Percentiles rank a stretch among this genome's conserved stretches.
Evolutionary conservation across 2,329 filamentous ascomycete genomes (phyloP).

Genomic region (Setomelanomma holmii): DNA sequence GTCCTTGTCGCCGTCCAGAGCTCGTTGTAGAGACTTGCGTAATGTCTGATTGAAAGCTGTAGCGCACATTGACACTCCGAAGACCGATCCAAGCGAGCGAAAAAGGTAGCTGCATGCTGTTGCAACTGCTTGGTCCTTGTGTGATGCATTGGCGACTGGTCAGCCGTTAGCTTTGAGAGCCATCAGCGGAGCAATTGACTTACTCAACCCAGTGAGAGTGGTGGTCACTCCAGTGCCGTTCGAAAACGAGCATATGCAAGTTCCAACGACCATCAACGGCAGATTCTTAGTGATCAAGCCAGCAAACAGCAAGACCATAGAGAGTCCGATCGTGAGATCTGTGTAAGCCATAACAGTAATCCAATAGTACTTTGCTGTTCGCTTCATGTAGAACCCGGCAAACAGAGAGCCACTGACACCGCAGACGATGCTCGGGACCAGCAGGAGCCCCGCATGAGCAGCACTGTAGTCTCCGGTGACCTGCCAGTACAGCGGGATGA

Average conservation of each 20-base stretch:
- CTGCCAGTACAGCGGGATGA: constrained; percentile 80
- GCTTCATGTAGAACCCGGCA: constrained; percentile 71
- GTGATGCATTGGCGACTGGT: constrained; percentile 70
- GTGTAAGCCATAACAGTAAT: constrained; percentile 67
- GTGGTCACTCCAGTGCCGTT: constrained; percentile 72
- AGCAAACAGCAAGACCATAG: constrained; percentile 64
- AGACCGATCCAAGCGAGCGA: constrained; percentile 71
- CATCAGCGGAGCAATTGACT: constrained; percentile 25
- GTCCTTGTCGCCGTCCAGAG: constrained; percentile 64
- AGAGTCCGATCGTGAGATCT: constrained; percentile 61
- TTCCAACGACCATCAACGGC: constrained; percentile 62
- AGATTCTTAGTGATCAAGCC: constrained; percentile 61
- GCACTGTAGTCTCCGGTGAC: constrained; percentile 71
- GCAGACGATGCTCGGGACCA: constrained; percentile 70
- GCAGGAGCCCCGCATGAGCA: constrained; percentile 67
- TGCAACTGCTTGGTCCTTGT: constrained; percentile 74
- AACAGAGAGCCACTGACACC: constrained; percentile 70
- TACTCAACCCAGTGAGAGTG: constrained; percentile 71
- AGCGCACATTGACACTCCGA: constrained; percentile 72
- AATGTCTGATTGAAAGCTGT: constrained; percentile 76
- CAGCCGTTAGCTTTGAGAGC: background rate
- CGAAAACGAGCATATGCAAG: constrained; percentile 62
- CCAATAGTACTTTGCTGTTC: constrained; percentile 74
- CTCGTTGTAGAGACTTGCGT: constrained; percentile 61
- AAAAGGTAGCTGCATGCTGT: constrained; percentile 84